Base-by-base conservation (phyloP, 1,139 yeast genomes). In the Suhomyces ambrosiae region DNA sequence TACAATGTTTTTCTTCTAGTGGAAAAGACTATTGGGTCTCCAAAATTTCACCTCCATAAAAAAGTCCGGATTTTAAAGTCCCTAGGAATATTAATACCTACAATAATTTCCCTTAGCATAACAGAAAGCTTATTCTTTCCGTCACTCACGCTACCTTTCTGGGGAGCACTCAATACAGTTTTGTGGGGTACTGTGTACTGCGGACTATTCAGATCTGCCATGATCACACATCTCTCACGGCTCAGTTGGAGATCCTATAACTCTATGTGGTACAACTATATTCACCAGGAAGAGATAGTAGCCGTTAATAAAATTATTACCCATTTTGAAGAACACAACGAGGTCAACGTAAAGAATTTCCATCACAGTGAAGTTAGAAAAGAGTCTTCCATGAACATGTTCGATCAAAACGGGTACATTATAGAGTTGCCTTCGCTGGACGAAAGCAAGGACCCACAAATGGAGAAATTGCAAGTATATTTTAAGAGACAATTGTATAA, bases 291-390 rank as follows among this genome's bases (percentile, higher is more conserved):
- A 7, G 73, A 68, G 41, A 44, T 67, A 5, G 34, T 54, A 2
- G 40, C 56, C 4, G 49, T 65, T 8, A 67, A 66, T 42, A 54
- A 61, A 36, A 57, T 68, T 12, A 51, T 69, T 30, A 58, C 61
- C 3, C 67, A 64, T 43, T 68, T 63, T 37, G 74, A 71, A 42
- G 75, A 70, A 48, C 60, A 60, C 44, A 58, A 61, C 41, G 76
- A 71, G 40, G 53, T 66, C 27, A 69, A 69, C 38, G 53, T 67
- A 5, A 54, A 58, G 25, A 70, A 70, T 40, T 70, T 55, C 45
- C 76, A 71, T 45, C 56, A 53, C 25, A 62, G 69, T 30, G 52
- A 59, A 32, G 65, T 66, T 1, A 47, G 71, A 12, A 45, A 45
- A 3, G 46, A 47, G 21, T 28, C 58, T 5, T 47, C 50, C 23